Evolutionary conservation across 164 flowering plant genomes (phyloP), one percentile per base, ranked within the genome.

Genomic region (Annona cherimola): DNA sequence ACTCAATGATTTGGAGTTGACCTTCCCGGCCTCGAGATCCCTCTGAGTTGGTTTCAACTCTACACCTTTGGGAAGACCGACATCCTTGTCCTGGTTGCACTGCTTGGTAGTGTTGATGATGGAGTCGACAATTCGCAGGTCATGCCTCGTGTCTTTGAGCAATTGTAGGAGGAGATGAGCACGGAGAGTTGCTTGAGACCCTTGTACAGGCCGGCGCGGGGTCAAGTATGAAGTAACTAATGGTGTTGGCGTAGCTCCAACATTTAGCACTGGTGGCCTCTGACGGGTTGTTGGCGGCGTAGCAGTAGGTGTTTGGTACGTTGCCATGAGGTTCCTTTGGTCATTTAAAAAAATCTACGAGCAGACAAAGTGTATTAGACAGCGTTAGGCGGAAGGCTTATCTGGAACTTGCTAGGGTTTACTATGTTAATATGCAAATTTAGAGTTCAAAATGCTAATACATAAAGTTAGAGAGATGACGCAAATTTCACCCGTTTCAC

Each of bases 61-160:
- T 62, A 19, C 81, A 1, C 94, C 96, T 80, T 88, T 97, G 0
- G 98, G 99, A 72, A 96, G 95, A 42, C 83, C 80, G 20, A 96
- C 99, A 82, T 96, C 99, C 82, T 96, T 96, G 88, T 96, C 98
- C 26, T 93, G 97, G 79, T 93, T 96, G 83, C 99, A 96, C 80
- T 90, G 97, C 76, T 67, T 86, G 3, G 98, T 98, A 2, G 99
- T 92, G 82, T 98, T 96, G 80, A 93, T 88, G n/a, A 93, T 93
- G 61, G 98, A 90, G 82, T 80, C 87, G 68, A 96, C 98, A 63
- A 96, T 96, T 76, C 93, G 99, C 26, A 80, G 89, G 14, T 95
- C 98, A 43, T 98, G 92, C 35, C 98, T 97, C 0, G 94, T 80
- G 82, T 96, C 99, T 76, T 93, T 93, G 43, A 96, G 93, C 8